Conservation (phyloP, 208 protist genomes). For the Leishmania tropica region DNA sequence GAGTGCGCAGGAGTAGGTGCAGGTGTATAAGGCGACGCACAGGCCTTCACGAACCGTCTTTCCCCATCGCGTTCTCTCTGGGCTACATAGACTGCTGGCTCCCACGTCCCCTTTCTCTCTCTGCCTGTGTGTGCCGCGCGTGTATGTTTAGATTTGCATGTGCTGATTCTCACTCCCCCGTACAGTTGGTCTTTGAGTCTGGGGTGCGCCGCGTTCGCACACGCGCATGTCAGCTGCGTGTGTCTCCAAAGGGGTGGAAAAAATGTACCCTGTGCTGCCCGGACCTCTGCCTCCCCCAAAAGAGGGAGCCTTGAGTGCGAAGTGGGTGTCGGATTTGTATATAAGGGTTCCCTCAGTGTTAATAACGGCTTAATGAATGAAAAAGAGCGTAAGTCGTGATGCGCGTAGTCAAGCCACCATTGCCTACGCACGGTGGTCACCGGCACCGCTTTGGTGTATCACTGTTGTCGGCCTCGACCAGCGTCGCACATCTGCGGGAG, state of each 20-base stretch:
- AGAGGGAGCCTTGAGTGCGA: neutral
- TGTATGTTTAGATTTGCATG: neutral
- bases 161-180: neutral
- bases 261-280: neutral
- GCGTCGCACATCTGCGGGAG: neutral
- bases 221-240: neutral
- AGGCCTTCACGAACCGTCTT: neutral
- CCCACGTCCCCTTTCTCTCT: neutral
- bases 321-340: neutral
- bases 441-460: neutral
- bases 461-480: neutral
- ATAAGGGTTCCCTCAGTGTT: neutral
- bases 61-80: neutral
- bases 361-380: neutral
- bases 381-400: neutral
- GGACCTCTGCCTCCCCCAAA: neutral
- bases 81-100: neutral
- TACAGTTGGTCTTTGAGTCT: neutral
- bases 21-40: neutral
- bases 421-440: neutral
- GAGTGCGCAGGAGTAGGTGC: neutral
- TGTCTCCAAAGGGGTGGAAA: neutral
- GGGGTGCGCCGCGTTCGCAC: neutral
- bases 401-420: neutral
- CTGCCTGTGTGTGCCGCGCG: neutral